Evolutionary conservation across 2,329 filamentous ascomycete species (phyloP), one percentile per base, ranked within the genome.

Genomic region (Aureobasidium pullulans): DNA sequence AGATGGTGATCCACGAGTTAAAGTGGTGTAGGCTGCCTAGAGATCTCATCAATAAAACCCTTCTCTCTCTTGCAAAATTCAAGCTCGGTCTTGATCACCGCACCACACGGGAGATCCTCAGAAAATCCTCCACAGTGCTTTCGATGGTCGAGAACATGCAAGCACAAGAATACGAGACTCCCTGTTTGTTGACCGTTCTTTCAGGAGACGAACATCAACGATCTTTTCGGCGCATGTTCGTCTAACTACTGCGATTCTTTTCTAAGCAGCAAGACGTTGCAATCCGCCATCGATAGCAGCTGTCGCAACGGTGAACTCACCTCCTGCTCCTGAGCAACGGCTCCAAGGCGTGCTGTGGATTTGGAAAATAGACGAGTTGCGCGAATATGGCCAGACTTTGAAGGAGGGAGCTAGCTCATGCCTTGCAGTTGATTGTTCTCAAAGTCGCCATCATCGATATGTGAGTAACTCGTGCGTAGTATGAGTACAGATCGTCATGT

Each of bases 241-340:
- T 23, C 23, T 23, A 23, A 23, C 42, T 7, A 11, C 23, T 23
- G 8, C 13, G 42, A 29, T 34, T 44, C 39, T 54, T 56, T 44
- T 37, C 16, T 16, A 16, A 42, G 52, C 10, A 29, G 7, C 53
- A 47, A 31, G 43, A 43, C 43, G 23, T 50, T 50, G 47, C 32
- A 32, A 31, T 16, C 19, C 48, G 44, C 36, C 29, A 49, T 39
- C 32, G 42, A 57, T 57, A 31, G 19, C 43, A 47, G 6, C 50
- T 56, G 50, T 56, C 40, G 23, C 16, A 57, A 48, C 54, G 54
- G 42, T 29, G 36, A 57, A 57, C 42, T 57, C 54, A 57, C 32
- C 54, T 57, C 54, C 54, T 57, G 54, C 54, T 57, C 54, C 54
- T 57, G 43, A 48, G 32, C 19, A 57, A 57, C 54, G 54, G 54